Evolutionary conservation across 192 early-diverging fungal species (phyloP).

Genomic region (Mortierella hygrophila): DNA sequence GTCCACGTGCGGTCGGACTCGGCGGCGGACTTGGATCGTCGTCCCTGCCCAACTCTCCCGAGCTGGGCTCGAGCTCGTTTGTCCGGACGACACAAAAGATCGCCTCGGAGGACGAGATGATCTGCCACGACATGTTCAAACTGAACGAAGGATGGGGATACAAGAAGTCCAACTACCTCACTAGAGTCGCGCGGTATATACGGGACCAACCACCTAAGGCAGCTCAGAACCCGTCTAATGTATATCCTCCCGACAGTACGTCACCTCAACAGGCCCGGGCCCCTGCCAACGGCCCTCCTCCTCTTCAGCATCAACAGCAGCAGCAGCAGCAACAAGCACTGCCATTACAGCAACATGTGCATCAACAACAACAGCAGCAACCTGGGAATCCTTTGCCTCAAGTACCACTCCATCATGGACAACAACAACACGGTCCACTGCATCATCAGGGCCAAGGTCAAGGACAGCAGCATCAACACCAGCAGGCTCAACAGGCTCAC

Average conservation of each 20-base stretch:
- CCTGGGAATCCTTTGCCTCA: background rate
- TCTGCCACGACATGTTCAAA: conserved; percentile 31
- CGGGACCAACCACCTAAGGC: conserved; percentile 29
- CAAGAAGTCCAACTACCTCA: conserved; percentile 30
- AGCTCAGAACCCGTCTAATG: background rate
- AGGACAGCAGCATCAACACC: conserved; percentile 14
- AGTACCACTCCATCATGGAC: background rate
- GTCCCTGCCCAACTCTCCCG: conserved; percentile 18
- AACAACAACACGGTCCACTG: background rate
- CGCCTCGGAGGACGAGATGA: conserved; percentile 50
- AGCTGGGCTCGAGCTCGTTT: conserved; percentile 13
- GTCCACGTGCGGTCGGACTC: background rate
- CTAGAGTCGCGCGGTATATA: conserved; percentile 32
- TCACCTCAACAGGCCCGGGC: background rate
- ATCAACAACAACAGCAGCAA: conserved; percentile 10
- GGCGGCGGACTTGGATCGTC: background rate
- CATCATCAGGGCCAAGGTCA: conserved; percentile 17
- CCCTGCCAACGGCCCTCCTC: background rate
- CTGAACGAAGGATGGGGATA: conserved; percentile 48
- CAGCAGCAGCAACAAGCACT: background rate
- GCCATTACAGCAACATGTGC: background rate
- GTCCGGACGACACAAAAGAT: conserved; percentile 14
- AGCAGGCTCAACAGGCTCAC: conserved; percentile 9
- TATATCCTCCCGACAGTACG: background rate
- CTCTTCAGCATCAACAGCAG: conserved; percentile 1